Evolutionary conservation across 2,329 filamentous ascomycete genomes (phyloP).

Genomic region (Ceratocystis variospora): DNA sequence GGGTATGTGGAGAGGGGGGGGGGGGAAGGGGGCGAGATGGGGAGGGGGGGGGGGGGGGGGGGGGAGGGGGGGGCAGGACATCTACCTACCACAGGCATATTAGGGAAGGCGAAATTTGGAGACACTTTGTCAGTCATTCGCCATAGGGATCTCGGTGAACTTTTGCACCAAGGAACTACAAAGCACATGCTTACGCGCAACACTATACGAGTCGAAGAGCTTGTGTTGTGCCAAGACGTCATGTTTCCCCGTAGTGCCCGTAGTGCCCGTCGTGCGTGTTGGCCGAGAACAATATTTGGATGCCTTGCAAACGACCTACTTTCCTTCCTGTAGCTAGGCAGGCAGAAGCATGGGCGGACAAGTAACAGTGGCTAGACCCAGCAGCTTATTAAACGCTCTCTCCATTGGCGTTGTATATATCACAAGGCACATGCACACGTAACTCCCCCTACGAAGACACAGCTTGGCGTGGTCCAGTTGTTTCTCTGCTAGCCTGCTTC

Average conservation of each 20-base stretch:
- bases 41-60: too few species aligned
- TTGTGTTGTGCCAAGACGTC: slow-evolving; percentile 4
- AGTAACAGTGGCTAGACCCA: neutral
- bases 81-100: neutral
- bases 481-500: neutral
- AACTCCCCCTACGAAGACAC: neutral
- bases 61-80: neutral
- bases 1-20: too few species aligned
- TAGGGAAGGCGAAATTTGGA: neutral
- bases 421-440: neutral
- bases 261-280: neutral
- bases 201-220: neutral
- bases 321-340: neutral
- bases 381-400: neutral
- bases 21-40: too few species aligned
- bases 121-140: too few species aligned
- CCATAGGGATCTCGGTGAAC: neutral
- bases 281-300: neutral
- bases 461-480: neutral
- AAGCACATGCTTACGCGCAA: neutral
- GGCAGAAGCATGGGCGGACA: neutral
- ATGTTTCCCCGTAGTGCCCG: neutral
- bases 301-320: neutral
- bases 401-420: neutral
- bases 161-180: neutral